A percentile compares a stretch with the other conserved stretches of the same genome.
These are phyloP conservation scores for Penicillium tannophilum DNA, from an alignment of 495 filamentous ascomycete genomes.

Conservation along the genomic window DNA sequence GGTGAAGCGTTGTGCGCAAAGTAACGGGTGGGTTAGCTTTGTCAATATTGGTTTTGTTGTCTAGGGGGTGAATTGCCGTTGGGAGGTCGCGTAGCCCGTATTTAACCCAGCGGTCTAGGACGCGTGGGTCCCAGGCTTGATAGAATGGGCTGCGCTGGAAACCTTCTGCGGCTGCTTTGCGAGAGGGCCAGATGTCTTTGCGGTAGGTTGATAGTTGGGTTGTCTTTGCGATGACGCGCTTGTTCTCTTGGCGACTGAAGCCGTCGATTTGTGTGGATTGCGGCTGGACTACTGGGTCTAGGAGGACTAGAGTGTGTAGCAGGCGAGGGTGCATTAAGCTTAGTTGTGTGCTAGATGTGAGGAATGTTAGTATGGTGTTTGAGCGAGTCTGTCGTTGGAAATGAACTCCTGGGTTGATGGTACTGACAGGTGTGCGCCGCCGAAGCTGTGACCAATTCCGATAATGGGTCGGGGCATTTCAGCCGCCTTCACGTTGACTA, in stretches of 20 bases:
- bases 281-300: constrained; percentile 78
- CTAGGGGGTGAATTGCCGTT: constrained; percentile 56
- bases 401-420: background rate
- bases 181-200: constrained; percentile 71
- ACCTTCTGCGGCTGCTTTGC: constrained; percentile 58
- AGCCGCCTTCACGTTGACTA: constrained; percentile 80
- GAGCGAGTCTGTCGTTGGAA: background rate
- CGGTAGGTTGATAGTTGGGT: constrained; percentile 62
- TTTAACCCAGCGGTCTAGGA: constrained; percentile 63
- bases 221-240: constrained; percentile 37
- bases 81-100: constrained; percentile 68
- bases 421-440: constrained; percentile 64
- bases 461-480: constrained; percentile 87
- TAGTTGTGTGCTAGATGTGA: constrained; percentile 45
- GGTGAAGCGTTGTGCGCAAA: constrained; percentile 59
- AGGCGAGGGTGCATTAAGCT: constrained; percentile 82
- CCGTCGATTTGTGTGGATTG: constrained; percentile 46
- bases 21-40: constrained; percentile 51
- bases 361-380: constrained; percentile 7
- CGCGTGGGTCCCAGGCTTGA: constrained; percentile 71
- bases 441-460: constrained; percentile 89
- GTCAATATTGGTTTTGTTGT: constrained; percentile 20
- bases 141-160: constrained; percentile 69
- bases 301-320: constrained; percentile 70
- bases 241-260: constrained; percentile 24